Base-by-base conservation (phyloP, 139 green algal genomes). In the Picochlorum costavermella region DNA sequence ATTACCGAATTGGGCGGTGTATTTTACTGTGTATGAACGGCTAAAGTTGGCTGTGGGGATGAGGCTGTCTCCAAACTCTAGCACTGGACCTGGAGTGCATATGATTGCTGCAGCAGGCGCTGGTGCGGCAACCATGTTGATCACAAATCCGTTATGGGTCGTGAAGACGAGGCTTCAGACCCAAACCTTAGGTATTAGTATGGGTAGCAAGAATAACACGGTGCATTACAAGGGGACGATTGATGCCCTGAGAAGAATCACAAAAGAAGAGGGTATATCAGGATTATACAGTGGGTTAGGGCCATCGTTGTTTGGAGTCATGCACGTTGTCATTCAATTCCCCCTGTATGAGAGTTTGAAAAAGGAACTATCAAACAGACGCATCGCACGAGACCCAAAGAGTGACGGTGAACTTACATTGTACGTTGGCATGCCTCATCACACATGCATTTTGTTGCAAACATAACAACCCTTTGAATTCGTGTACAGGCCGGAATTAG, bases 1-100 rank as follows among this genome's bases (percentile, higher is more conserved):
- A 59, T 82, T 98, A 25, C 93, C 93, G 30, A 98, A 97, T 69
- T 98, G 93, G 93, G 93, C 92, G 9, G 90, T 96, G 6, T 97
- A 97, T 75, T 97, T 97, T 65, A 83, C 87, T 10, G 81, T 89
- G 1, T 97, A 97, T 61, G 90, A 95, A 65, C 75, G 81, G 37
- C 67, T 97, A 11, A 97, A 96, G 72, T 57, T 45, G 9, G 63
- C 67, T 3, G 71, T 84, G 6, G 53, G 30, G 25, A 59, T 26
- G 13, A 61, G 57, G 12, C 63, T 77, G 14, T n/a, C 25, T 26
- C 71, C 71, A 6, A 28, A 70, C 5, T 48, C 33, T 31, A 51
- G 29, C 48, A 16, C 37, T n/a, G 68, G 63, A 0, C 49, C 75
- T 4, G 68, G 37, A 10, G 56, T 84, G 17, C 87, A 96, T 79